Evolutionary conservation across 1,284 basidiomycete genomes (phyloP).

Genomic region (Pyrrhoderma lamaoense): DNA sequence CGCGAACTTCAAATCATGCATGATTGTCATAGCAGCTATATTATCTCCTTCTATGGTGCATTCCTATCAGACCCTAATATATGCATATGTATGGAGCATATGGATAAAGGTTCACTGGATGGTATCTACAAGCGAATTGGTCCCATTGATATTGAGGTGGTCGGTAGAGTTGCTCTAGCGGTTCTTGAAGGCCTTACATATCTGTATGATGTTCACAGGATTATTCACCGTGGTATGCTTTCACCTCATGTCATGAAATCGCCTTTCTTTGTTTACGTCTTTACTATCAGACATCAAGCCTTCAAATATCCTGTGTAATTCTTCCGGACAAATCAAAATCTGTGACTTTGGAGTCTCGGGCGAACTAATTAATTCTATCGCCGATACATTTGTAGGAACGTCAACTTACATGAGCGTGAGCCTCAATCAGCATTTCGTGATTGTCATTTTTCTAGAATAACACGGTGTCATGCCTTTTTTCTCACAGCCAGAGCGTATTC

Average conservation of each 20-base stretch:
- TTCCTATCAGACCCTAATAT: slow-evolving; percentile 96
- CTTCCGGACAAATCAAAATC: slow-evolving; percentile 92
- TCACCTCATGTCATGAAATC: neutral
- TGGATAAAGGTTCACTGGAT: slow-evolving; percentile 90
- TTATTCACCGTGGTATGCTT: slow-evolving; percentile 91
- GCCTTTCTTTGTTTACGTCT: neutral
- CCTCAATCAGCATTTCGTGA: slow-evolving; percentile 21
- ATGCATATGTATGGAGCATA: slow-evolving; percentile 97
- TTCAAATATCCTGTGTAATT: slow-evolving; percentile 94
- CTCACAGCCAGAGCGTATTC: slow-evolving; percentile 90
- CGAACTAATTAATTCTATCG: slow-evolving; percentile 97
- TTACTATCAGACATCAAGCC: slow-evolving; percentile 86
- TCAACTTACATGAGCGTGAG: slow-evolving; percentile 98
- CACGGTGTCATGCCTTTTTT: slow-evolving; percentile 7
- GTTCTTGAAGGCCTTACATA: slow-evolving; percentile 95
- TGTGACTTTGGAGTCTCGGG: slow-evolving; percentile 99
- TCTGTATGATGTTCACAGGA: slow-evolving; percentile 98
- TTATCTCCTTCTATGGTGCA: slow-evolving; percentile 95
- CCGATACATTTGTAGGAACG: slow-evolving; percentile 97
- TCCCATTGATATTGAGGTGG: slow-evolving; percentile 82
- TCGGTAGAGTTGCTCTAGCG: slow-evolving; percentile 84
- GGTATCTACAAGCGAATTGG: slow-evolving; percentile 93
- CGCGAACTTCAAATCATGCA: slow-evolving; percentile 98
- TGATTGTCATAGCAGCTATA: slow-evolving; percentile 89
- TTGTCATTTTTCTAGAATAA: slow-evolving; percentile 13